Conservation (phyloP, 2,329 filamentous ascomycete species). For the Calonectria naviculata region DNA sequence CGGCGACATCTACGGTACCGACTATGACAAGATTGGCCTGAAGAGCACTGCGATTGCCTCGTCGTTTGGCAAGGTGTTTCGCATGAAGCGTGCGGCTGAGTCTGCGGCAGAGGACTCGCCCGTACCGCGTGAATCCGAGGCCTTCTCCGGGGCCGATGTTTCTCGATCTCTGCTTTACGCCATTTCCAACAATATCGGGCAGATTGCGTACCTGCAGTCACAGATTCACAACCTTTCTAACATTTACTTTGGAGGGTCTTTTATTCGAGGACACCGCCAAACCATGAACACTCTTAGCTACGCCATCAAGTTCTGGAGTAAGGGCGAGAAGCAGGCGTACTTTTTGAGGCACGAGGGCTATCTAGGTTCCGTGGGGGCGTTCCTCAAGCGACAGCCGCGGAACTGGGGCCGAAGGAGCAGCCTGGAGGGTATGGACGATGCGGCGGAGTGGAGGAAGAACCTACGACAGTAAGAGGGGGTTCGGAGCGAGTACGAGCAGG, state of each 20-base stretch:
- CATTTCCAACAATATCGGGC: conserved; percentile 97
- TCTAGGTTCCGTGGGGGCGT: conserved; percentile 92
- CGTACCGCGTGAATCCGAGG: conserved; percentile 61
- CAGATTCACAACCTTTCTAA: conserved; percentile 91
- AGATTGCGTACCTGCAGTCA: conserved; percentile 97
- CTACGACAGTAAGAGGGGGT: conserved; percentile 25
- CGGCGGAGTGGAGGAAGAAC: conserved; percentile 43
- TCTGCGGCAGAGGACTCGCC: conserved; percentile 78
- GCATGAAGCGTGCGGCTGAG: conserved; percentile 89
- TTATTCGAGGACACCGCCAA: conserved; percentile 95
- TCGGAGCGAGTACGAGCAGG: conserved; percentile 19
- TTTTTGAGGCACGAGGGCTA: conserved; percentile 97
- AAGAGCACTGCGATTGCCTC: conserved; percentile 97
- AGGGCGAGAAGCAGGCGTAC: conserved; percentile 93
- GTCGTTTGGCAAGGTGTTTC: conserved; percentile 97
- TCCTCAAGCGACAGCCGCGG: conserved; percentile 87
- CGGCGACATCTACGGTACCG: conserved; percentile 96
- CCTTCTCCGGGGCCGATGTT: conserved; percentile 83
- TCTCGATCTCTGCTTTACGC: conserved; percentile 93
- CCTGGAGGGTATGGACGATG: conserved; percentile 64
- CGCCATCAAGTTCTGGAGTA: conserved; percentile 97
- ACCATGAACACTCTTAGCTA: conserved; percentile 98
- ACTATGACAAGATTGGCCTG: conserved; percentile 95
- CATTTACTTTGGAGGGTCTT: conserved; percentile 98
- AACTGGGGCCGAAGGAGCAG: conserved; percentile 92